phyloP scores from a whole-genome alignment of 1,284 basidiomycete species.

The Apiotrichum laibachii region DNA sequence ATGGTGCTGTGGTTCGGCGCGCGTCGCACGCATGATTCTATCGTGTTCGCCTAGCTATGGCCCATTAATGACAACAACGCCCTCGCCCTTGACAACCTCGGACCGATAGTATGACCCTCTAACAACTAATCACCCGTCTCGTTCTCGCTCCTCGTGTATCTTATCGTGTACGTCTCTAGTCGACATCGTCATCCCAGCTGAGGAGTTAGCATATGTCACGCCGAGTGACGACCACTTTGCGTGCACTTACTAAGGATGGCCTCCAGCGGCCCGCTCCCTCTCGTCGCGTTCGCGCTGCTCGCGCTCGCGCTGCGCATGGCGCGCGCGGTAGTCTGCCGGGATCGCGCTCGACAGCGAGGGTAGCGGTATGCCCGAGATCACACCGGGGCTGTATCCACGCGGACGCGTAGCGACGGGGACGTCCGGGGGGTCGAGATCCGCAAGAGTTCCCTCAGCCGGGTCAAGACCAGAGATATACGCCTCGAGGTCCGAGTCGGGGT shows the following conservation, averaged over 20 bases:
- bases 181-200: constrained; percentile 22
- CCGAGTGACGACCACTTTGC: background rate
- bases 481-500: too few species aligned
- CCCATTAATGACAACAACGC: too few species aligned
- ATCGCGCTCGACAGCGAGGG: constrained; percentile 28
- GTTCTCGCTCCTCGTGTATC: too few species aligned
- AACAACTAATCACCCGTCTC: too few species aligned
- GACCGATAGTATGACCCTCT: too few species aligned
- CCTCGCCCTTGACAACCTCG: too few species aligned
- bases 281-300: constrained; percentile 23
- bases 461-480: too few species aligned
- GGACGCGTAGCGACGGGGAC: background rate
- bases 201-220: background rate
- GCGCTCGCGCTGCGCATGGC: constrained; percentile 34
- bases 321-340: constrained; percentile 38
- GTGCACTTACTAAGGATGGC: constrained; percentile 3
- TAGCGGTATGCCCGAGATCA: constrained; percentile 1
- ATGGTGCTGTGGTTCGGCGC: too few species aligned
- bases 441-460: too few species aligned
- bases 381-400: background rate
- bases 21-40: too few species aligned
- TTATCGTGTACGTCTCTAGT: constrained; percentile 2
- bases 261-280: background rate
- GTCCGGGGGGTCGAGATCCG: too few species aligned
- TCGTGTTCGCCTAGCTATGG: too few species aligned